Evolutionary conservation across 1,284 basidiomycete genomes (phyloP), one percentile per base, ranked within the genome.

Genomic region (Ustilago trichophora): DNA sequence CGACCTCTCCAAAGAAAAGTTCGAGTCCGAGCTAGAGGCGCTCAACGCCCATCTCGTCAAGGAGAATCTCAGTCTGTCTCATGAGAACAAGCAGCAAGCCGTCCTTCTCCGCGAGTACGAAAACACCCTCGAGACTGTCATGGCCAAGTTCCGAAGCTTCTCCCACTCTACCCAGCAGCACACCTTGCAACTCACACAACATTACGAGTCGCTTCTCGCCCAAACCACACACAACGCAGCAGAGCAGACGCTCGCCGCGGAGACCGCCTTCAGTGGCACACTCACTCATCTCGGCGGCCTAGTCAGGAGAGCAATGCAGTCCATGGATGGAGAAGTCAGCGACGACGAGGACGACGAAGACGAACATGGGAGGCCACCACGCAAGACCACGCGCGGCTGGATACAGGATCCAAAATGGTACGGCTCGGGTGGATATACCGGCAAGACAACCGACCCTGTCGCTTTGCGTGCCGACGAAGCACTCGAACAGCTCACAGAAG

Each of bases 11-110:
- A 94, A 87, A 91, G 95, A 98, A 85, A 84, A 87, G 36, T 97
- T 98, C 82, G 90, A 94, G 73, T 92, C 91, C 3, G 93, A 96
- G 81, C 84, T 98, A 4, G 95, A 98, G 82, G 87, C 91, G 24
- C 86, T 88, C 77, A 94, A 93, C 78, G 92, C 92, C 1, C 90
- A 92, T 65, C 88, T 93, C 32, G 88, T 96, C 46, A 89, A 94
- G 56, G 96, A 98, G 83, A 98, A 98, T 81, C 93, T 96, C 78
- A 87, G 88, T 0, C 84, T 98, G 1, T 85, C 91, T 44, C 90
- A 97, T 69, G 95, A 98, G 83, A 97, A 98, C 84, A 93, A 91
- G 82, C 93, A 97, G 80, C 86, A 98, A 25, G 90, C 90, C 57
- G 80, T 87, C 22, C 85, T 98, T 21, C 84, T 98, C 54, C 93